Evolutionary conservation across 2,329 filamentous ascomycete species (phyloP), one percentile per base, ranked within the genome.

Genomic region (Sporothrix humicola): DNA sequence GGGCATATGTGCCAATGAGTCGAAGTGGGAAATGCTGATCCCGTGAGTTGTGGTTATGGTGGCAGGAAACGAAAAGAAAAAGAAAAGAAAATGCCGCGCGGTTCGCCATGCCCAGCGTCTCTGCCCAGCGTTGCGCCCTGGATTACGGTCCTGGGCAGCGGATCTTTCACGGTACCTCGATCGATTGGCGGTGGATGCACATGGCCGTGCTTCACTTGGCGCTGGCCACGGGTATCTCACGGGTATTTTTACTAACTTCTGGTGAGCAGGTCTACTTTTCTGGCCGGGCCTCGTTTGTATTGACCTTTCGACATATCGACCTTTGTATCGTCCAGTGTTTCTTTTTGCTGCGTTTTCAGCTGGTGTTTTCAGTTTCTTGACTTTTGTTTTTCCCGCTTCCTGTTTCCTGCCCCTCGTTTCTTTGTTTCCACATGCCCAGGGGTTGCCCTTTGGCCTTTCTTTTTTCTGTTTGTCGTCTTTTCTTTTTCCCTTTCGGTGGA

Each of bases 1-100:
- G 20, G 20, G 37, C 2, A 17, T 23, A 1, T 23, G 31, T 63
- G 13, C 31, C 8, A 65, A n/a, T 10, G 17, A 23, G 17, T 65
- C 17, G n/a, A 48, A 48, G 50, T 69, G 48, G 66, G 56, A 69
- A 69, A 69, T 48, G 42, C 37, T 63, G 52, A 17, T 56, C 52
- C 52, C 52, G 52, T 56, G 52, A 37, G 31, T 26, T 56, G 52
- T 56, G 4, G 17, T 56, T 9, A 7, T 23, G 52, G 20, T 17
- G 26, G 23, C 44, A n/a, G 44, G 17, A 23, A 23, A 23, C 4
- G 42, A 31, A 4, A n/a, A 44, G 10, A 23, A 5, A 12, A 17
- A 50, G 31, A 52, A 69, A 69, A 6, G 65, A 61, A 71, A 71
- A 61, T 71, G 69, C 69, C 69, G 69, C 69, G 69, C 69, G 69